Percentiles rank a stretch among this genome's conserved stretches.
These are phyloP conservation scores for Solanum paucissectum DNA, from an alignment of 257 asterid species.

Conservation along the genomic window DNA sequence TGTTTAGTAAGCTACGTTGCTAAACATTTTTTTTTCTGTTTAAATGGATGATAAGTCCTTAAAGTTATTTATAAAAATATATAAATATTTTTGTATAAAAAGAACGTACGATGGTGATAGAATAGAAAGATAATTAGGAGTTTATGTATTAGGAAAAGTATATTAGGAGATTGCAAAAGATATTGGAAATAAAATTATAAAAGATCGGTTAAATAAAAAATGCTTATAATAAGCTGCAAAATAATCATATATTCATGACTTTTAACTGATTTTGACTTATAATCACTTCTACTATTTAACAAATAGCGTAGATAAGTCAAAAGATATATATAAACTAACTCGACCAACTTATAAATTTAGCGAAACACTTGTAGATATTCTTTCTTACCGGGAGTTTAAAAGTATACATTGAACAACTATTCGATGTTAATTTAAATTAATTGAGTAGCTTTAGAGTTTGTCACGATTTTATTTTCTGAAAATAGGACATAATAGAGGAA, in stretches of 20 bases:
- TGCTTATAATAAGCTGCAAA: background rate
- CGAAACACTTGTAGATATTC: background rate
- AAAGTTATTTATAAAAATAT: background rate
- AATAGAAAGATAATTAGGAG: background rate
- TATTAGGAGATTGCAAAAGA: background rate
- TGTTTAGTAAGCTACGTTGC: background rate
- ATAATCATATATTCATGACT: background rate
- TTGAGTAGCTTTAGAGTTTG: background rate
- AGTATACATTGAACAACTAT: background rate
- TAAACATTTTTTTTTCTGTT: background rate
- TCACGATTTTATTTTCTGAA: background rate
- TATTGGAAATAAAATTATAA: background rate
- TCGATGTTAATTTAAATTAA: background rate
- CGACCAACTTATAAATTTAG: background rate
- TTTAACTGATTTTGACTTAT: background rate
- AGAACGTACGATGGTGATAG: background rate
- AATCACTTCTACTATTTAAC: background rate
- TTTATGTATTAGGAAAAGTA: background rate
- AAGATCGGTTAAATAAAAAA: background rate
- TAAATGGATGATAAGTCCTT: background rate
- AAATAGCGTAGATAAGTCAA: background rate
- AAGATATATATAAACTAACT: background rate
- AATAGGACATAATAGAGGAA: background rate
- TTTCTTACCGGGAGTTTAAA: background rate
- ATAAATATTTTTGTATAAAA: background rate